Percentiles rank a stretch among this genome's conserved stretches.
Conservation (phyloP, 805 yeast species). For the Cyberlindnera suaveolens region DNA sequence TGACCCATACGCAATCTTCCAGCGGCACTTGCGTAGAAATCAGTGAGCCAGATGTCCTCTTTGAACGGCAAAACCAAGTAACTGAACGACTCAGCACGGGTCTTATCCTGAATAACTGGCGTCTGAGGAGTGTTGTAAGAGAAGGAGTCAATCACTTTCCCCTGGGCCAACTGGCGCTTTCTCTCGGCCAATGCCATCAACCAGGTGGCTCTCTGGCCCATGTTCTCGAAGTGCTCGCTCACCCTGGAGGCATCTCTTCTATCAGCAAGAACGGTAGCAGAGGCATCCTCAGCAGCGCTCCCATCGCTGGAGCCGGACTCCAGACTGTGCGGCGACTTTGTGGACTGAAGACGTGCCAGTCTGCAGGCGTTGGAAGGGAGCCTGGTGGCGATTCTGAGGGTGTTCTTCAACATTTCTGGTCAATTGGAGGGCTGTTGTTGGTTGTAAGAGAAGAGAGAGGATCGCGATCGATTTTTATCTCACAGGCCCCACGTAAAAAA, state of each 20-base stretch:
- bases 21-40: constrained; percentile 80
- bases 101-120: constrained; percentile 62
- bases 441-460: too few species aligned
- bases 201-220: constrained; percentile 62
- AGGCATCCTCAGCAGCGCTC: constrained; percentile 66
- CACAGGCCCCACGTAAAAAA: too few species aligned
- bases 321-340: constrained; percentile 13
- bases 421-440: background rate
- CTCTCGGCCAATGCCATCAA: constrained; percentile 74
- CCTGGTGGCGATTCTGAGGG: background rate
- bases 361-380: background rate
- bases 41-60: constrained; percentile 76
- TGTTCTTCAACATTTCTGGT: background rate
- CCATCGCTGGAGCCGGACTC: constrained; percentile 41
- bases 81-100: constrained; percentile 72
- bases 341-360: background rate
- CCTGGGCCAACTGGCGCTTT: constrained; percentile 61
- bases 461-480: too few species aligned
- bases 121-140: constrained; percentile 70
- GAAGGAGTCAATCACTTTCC: constrained; percentile 64
- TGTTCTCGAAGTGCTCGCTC: constrained; percentile 19
- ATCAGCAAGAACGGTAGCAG: constrained; percentile 65
- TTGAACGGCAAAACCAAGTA: constrained; percentile 73
- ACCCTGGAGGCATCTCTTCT: constrained; percentile 44
- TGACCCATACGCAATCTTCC: constrained; percentile 94